Conservation (phyloP, 176 grass and related monocot species). For the Avena insularis region DNA sequence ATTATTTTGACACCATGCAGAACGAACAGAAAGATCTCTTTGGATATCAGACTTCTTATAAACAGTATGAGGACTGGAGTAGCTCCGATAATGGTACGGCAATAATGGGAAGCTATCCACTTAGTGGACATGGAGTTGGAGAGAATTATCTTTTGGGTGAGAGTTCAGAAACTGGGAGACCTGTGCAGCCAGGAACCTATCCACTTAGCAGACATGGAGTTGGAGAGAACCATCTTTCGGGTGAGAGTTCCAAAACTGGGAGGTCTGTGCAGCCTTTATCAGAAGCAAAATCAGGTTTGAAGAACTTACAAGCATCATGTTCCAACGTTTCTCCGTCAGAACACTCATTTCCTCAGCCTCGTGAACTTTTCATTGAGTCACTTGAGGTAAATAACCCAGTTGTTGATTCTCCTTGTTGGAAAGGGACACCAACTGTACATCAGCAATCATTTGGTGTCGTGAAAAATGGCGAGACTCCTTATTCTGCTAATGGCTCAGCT, state of each 20-base stretch:
- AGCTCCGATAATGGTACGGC: neutral
- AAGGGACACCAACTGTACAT: constrained; percentile 50
- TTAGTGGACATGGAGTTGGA: neutral
- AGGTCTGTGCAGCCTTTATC: constrained; percentile 6
- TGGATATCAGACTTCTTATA: constrained; percentile 22
- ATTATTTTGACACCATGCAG: constrained; percentile 53
- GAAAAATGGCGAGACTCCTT: constrained; percentile 34
- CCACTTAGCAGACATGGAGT: neutral
- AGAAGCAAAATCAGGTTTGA: constrained; percentile 35
- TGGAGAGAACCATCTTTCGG: constrained; percentile 22
- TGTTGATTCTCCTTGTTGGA: constrained; percentile 70
- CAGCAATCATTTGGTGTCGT: constrained; percentile 41
- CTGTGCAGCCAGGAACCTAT: neutral
- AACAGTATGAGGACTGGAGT: constrained; percentile 15
- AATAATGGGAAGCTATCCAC: constrained; percentile 22
- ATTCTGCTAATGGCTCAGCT: neutral
- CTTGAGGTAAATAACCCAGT: constrained; percentile 46
- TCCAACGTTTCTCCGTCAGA: constrained; percentile 31
- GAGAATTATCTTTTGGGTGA: constrained; percentile 33
- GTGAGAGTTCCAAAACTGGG: constrained; percentile 1
- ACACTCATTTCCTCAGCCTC: constrained; percentile 15
- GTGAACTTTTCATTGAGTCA: constrained; percentile 37
- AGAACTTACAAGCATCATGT: neutral
- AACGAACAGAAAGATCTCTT: constrained; percentile 43
- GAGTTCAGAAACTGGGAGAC: constrained; percentile 12